Evolutionary conservation across 2,329 filamentous ascomycete genomes (phyloP), one percentile per base, ranked within the genome.

Genomic region (Cladosporium sp.): DNA sequence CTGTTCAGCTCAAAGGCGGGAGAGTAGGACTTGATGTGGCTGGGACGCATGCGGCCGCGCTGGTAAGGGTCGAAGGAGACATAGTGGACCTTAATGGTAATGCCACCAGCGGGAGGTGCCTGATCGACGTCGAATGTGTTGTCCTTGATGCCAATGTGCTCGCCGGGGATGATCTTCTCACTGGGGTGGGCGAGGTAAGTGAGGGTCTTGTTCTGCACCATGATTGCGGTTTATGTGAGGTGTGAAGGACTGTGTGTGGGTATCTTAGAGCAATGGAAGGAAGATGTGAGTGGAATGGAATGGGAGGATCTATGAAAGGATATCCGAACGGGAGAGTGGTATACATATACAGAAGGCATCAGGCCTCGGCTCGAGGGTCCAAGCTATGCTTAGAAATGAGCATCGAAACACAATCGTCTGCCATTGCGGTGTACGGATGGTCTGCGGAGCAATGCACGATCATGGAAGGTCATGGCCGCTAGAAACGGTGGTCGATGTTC

Each of bases 61-160:
- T 89, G 84, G 77, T 95, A 96, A 1, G 91, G 91, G 73, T 96
- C 91, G 75, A 88, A 88, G 39, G 89, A 92, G 62, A 85, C 79
- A 72, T 88, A 90, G 67, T 87, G 81, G 65, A 88, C 83, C 75
- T 90, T 83, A 62, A 87, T 75, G 32, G 83, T 83, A 49, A 95
- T 72, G 39, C 90, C 86, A 62, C 88, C 87, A 44, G 84, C 80
- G 25, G 76, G 74, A 48, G 85, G 80, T 4, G 81, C 71, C 51
- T 81, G 77, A 22, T 84, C 75, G 63, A 86, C 74, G 70, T 94
- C 89, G 82, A 92, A 85, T 19, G 83, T 79, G 59, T 81, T 81
- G 63, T 80, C 74, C 73, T 94, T 87, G 59, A 91, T 70, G 20
- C 74, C 76, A 57, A 96, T 77, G 72, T 95, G 78, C 73, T 93